Conservation (phyloP, 805 yeast genomes). For the Cyberlindnera maritima region DNA sequence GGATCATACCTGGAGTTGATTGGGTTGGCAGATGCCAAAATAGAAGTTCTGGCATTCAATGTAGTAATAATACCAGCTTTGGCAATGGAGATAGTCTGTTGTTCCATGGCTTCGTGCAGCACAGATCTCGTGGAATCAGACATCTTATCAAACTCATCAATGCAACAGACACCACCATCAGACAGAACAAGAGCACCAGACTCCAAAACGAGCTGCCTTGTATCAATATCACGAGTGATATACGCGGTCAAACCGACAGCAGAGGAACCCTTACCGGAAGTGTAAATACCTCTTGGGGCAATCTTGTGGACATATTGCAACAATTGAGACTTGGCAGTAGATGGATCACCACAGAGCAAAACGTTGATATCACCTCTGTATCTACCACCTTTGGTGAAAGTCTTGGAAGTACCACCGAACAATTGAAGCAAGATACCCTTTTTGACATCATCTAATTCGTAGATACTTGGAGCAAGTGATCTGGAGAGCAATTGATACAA, state of each 20-base stretch:
- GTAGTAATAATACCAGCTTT: conserved; percentile 98
- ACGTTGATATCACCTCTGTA: conserved; percentile 96
- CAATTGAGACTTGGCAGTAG: conserved; percentile 94
- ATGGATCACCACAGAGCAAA: conserved; percentile 95
- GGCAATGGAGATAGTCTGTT: conserved; percentile 96
- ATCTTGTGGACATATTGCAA: conserved; percentile 94
- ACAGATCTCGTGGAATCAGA: conserved; percentile 91
- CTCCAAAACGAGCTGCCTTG: conserved; percentile 89
- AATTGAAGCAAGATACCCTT: conserved; percentile 90
- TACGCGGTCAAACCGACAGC: conserved; percentile 99
- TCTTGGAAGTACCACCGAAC: conserved; percentile 94
- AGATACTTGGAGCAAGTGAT: conserved; percentile 95
- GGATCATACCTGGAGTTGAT: conserved; percentile 95
- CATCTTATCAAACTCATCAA: conserved; percentile 99
- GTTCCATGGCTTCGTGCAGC: conserved; percentile 98
- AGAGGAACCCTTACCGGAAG: conserved; percentile 98
- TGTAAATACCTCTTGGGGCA: conserved; percentile 96
- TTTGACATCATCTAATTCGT: conserved; percentile 94
- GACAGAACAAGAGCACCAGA: conserved; percentile 95
- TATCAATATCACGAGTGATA: conserved; percentile 90
- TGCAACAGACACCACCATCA: conserved; percentile 98
- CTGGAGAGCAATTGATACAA: conserved; percentile 83
- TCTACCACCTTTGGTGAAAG: conserved; percentile 84
- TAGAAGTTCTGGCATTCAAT: conserved; percentile 92
- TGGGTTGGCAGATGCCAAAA: conserved; percentile 95